phyloP scores from a whole-genome alignment of 2,329 filamentous ascomycete genomes.

The Triangularia setosa region DNA sequence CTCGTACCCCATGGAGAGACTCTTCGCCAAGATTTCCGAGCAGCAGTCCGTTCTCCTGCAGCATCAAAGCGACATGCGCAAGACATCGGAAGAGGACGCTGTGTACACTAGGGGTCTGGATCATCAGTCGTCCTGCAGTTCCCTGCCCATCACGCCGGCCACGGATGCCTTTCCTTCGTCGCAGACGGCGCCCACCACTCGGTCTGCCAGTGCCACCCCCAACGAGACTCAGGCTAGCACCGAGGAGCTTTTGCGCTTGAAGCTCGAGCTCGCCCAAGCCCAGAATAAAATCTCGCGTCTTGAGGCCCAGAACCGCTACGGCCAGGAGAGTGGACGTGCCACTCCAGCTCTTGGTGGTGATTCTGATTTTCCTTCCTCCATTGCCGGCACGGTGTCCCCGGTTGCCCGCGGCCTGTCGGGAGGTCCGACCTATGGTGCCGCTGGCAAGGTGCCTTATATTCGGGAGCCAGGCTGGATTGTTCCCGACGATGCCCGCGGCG shows the following conservation, averaged over 20 bases:
- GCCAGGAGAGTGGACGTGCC: conserved; percentile 53
- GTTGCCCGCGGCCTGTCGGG: conserved; percentile 15
- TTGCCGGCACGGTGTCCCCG: conserved; percentile 19
- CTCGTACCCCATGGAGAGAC: conserved; percentile 62
- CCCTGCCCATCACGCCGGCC: conserved; percentile 60
- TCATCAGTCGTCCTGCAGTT: conserved; percentile 52
- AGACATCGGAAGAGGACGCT: conserved; percentile 38
- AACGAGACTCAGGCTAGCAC: conserved; percentile 40
- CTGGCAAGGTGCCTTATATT: conserved; percentile 36
- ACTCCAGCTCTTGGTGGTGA: conserved; percentile 44
- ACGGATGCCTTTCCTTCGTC: conserved; percentile 48
- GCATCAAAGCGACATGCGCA: conserved; percentile 50
- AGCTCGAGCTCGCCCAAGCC: conserved; percentile 67
- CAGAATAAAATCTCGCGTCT: conserved; percentile 67
- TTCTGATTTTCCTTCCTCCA: conserved; percentile 28
- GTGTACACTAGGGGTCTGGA: conserved; percentile 38
- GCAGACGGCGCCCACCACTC: conserved; percentile 46
- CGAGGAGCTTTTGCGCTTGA: conserved; percentile 64
- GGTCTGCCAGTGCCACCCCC: conserved; percentile 48
- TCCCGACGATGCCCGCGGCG: conserved; percentile 53
- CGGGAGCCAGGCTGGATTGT: conserved; percentile 50
- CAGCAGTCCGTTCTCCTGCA: conserved; percentile 56
- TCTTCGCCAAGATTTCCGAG: conserved; percentile 70
- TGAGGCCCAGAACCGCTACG: conserved; percentile 60
- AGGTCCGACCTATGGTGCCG: conserved; percentile 23